Conservation (phyloP, 2,329 filamentous ascomycete genomes). For the Gremmenia infestans region DNA sequence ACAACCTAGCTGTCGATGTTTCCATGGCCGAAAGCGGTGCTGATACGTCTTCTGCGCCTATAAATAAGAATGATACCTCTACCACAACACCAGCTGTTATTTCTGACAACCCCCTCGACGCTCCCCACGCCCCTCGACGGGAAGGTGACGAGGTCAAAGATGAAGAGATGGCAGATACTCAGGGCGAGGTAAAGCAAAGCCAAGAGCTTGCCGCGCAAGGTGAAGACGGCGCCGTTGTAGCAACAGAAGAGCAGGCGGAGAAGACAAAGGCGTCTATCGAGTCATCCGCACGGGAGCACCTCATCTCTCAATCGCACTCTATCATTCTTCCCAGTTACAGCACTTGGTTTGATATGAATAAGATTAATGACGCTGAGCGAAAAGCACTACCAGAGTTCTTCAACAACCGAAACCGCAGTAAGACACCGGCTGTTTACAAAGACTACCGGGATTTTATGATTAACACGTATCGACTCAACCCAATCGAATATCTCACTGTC, state of each 20-base stretch:
- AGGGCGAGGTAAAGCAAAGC: conserved; percentile 45
- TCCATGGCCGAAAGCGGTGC: conserved; percentile 52
- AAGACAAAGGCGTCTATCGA: conserved; percentile 78
- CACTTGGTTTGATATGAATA: conserved; percentile 98
- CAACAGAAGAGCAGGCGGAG: conserved; percentile 49
- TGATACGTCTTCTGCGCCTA: conserved; percentile 38
- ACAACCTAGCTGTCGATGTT: conserved; percentile 45
- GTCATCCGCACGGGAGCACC: conserved; percentile 81
- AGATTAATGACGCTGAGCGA: conserved; percentile 83
- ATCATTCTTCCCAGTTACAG: conserved; percentile 97
- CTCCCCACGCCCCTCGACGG: conserved; percentile 57
- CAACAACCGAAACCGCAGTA: conserved; percentile 96
- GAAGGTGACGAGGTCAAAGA: conserved; percentile 62
- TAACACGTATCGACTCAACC: conserved; percentile 96
- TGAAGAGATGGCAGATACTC: conserved; percentile 72
- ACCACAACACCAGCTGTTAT: conserved; percentile 46
- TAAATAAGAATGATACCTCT: conserved; percentile 50
- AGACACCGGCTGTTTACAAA: conserved; percentile 95
- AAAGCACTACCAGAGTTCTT: conserved; percentile 98
- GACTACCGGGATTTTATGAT: conserved; percentile 99
- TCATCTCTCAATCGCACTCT: conserved; percentile 88
- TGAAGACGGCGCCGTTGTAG: conserved; percentile 40
- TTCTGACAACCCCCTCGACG: conserved; percentile 65
- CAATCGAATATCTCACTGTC: conserved; percentile 92
- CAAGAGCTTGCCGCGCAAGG: conserved; percentile 33